phyloP scores from a whole-genome alignment of 371 early-diverging fungal species.

The Furculomyces boomerangus region DNA sequence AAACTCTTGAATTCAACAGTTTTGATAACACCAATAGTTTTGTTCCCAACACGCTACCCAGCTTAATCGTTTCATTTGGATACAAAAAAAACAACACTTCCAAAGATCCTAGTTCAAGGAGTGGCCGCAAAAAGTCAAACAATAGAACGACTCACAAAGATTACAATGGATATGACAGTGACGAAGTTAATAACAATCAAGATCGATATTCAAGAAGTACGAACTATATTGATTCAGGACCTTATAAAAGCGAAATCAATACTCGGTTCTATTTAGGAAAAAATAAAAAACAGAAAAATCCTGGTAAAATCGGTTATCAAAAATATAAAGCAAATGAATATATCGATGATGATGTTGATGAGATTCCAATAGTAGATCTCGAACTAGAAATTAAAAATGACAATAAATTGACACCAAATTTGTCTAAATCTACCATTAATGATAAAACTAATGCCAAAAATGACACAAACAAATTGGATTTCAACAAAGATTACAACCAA shows the following conservation, averaged over 20 bases:
- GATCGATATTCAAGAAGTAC: no score
- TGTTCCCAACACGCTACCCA: constrained; percentile 25
- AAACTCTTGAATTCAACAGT: constrained; percentile 71
- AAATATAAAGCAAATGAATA: constrained; percentile 11
- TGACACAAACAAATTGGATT: no score
- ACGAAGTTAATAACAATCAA: no score
- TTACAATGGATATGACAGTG: no score
- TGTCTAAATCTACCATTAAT: no score
- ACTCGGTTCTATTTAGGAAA: constrained; percentile 10
- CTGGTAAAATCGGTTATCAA: constrained; percentile 16
- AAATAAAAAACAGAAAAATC: constrained; percentile 7
- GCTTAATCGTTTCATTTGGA: constrained; percentile 1
- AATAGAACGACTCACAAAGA: no score
- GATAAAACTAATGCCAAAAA: no score
- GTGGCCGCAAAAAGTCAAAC: no score
- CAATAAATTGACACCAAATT: not conserved
- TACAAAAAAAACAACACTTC: constrained; percentile 9
- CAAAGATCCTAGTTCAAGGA: no score
- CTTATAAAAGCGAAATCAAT: constrained; percentile 20
- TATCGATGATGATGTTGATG: constrained; percentile 55
- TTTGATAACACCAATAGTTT: constrained; percentile 59
- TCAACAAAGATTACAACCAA: no score
- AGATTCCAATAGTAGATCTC: constrained; percentile 63
- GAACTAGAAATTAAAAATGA: constrained; percentile 30
- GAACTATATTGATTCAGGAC: constrained; percentile 21